Evolutionary conservation across 1,284 basidiomycete species (phyloP), one percentile per base, ranked within the genome.

Genomic region (Mycena sp.): DNA sequence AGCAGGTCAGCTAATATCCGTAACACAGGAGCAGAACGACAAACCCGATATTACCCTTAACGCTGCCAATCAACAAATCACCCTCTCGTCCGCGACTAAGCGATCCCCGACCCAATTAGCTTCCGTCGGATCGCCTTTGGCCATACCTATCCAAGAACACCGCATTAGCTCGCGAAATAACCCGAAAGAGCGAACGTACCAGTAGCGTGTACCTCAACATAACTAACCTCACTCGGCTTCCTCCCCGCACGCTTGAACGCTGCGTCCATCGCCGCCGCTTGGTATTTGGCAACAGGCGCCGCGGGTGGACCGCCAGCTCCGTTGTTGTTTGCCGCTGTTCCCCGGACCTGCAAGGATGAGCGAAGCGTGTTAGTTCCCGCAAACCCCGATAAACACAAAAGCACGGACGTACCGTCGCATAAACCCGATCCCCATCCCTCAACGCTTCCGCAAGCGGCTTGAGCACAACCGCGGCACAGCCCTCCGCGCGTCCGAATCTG

Each of bases 21-120:
- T 63, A 21, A n/a, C 32, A 19, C 38, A 9, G 19, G 25, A 25
- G 41, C 25, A 26, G 30, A 11, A 50, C 25, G 23, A 21, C 62
- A 75, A n/a, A 80, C 79, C 82, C 82, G 25, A 83, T 74, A 65
- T 83, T 84, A n/a, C 80, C 81, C 63, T 84, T 83, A 3, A 84
- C 78, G 55, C 81, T 82, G 6, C 82, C 82, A 6, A 81, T 69
- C 6, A 78, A 7, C 6, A 83, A 53, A 4, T 75, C 75, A 14
- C 65, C 70, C 32, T 35, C 32, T 35, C 32, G 32, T 14, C 73
- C 71, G 60, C 44, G 40, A 7, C 32, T 7, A 21, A 81, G 6
- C 67, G 45, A 37, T 73, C 72, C 1, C 83, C 84, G 4, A 80
- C 80, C 74, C 79, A 81, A 58, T 85, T 85, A 1, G 80, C 80